Conservation (phyloP, 2,329 filamentous ascomycete species). For the Scopulariopsis brevicaulis region DNA sequence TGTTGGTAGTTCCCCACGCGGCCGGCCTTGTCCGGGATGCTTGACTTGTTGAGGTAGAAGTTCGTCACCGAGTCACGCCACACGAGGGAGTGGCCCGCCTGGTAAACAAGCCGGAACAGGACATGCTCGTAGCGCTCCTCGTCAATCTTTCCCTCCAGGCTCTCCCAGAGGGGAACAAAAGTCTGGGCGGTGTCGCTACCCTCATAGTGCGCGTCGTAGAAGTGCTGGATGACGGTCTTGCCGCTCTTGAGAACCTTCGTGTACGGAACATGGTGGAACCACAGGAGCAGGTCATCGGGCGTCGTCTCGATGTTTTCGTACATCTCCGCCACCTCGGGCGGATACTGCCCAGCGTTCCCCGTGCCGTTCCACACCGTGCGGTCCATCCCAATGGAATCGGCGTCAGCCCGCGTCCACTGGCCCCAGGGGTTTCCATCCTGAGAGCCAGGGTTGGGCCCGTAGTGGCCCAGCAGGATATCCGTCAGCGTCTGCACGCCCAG, state of each 20-base stretch:
- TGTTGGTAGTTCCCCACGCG: slow-evolving; percentile 51
- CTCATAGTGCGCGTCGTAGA: slow-evolving; percentile 51
- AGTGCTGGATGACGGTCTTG: slow-evolving; percentile 57
- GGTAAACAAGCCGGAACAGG: slow-evolving; percentile 47
- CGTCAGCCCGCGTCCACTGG: slow-evolving; percentile 59
- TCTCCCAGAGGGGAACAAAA: slow-evolving; percentile 42
- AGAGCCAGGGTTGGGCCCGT: slow-evolving; percentile 54
- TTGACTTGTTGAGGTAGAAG: slow-evolving; percentile 51
- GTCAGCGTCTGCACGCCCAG: slow-evolving; percentile 58
- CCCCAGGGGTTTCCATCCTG: slow-evolving; percentile 60
- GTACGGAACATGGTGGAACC: slow-evolving; percentile 67
- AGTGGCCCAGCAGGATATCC: slow-evolving; percentile 56
- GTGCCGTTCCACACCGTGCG: slow-evolving; percentile 58
- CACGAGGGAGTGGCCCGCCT: slow-evolving; percentile 58
- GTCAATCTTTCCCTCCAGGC: slow-evolving; percentile 45
- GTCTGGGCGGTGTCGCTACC: slow-evolving; percentile 49
- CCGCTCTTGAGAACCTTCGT: slow-evolving; percentile 49
- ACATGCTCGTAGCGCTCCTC: slow-evolving; percentile 45
- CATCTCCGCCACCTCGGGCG: slow-evolving; percentile 40
- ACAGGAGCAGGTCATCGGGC: slow-evolving; percentile 45
- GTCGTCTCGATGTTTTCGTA: slow-evolving; percentile 48
- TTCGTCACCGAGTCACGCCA: slow-evolving; percentile 58
- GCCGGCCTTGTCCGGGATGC: slow-evolving; percentile 42
- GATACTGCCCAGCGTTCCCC: slow-evolving; percentile 54
- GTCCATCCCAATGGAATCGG: slow-evolving; percentile 54